Evolutionary conservation across 75 land plant species (phyloP).

Genomic region (Picea glauca): DNA sequence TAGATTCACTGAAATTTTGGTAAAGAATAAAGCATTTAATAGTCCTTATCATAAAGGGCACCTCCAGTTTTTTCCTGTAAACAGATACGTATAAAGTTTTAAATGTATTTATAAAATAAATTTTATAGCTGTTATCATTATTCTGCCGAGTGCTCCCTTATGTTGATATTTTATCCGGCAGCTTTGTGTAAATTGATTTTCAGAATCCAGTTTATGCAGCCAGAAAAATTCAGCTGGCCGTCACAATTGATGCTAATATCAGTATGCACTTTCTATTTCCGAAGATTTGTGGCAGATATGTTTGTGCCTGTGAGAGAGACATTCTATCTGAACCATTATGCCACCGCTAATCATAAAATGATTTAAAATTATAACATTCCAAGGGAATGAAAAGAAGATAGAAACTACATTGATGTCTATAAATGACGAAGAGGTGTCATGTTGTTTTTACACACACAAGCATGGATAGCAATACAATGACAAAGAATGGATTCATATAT

Average conservation of each 20-base stretch:
- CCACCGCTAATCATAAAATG: not conserved
- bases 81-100: not conserved
- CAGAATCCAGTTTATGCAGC: not conserved
- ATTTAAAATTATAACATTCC: not conserved
- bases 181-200: not conserved
- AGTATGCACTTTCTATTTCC: not conserved
- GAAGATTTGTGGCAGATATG: not conserved
- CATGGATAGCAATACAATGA: not conserved
- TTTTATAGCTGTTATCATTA: not conserved
- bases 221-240: not conserved
- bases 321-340: not conserved
- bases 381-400: not conserved
- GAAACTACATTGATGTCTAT: not conserved
- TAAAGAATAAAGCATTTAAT: not conserved
- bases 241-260: not conserved
- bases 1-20: not conserved
- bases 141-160: not conserved
- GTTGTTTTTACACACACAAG: too few species aligned
- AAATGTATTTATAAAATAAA: not conserved
- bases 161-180: not conserved
- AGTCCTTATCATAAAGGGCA: not conserved
- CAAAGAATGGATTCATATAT: too few species aligned
- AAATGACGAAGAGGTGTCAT: not conserved
- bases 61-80: not conserved
- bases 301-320: not conserved